Evolutionary conservation across 2,329 filamentous ascomycete genomes (phyloP).

Genomic region (Endothia cerciana): DNA sequence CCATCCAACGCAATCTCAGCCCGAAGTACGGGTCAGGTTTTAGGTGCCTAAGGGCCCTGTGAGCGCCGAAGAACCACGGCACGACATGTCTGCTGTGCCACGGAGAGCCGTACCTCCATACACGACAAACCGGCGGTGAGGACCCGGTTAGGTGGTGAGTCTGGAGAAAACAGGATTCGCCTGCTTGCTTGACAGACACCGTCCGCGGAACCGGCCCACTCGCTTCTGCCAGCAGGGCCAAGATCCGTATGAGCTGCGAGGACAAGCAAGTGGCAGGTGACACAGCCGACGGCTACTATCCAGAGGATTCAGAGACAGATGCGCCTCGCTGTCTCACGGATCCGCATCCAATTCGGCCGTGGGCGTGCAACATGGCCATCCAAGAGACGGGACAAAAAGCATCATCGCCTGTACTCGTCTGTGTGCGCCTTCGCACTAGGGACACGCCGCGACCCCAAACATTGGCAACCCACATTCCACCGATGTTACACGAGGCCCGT

Average conservation of each 20-base stretch:
- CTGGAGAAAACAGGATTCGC: conserved; percentile 16
- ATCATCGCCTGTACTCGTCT: neutral
- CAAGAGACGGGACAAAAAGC: neutral
- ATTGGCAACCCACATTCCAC: neutral
- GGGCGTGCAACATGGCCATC: neutral
- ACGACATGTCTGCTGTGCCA: conserved; percentile 28
- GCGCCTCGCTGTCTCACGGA: conserved; percentile 18
- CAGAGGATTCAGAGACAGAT: conserved; percentile 5
- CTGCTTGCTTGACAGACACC: conserved; percentile 17
- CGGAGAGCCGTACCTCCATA: conserved; percentile 20
- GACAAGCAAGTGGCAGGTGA: conserved; percentile 10
- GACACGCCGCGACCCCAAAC: neutral
- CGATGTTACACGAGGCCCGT: conserved; percentile 6
- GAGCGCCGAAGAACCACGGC: conserved; percentile 20
- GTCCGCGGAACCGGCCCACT: conserved; percentile 17
- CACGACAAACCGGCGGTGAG: conserved; percentile 29
- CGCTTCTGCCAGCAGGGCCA: conserved; percentile 7
- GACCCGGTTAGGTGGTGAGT: conserved; percentile 11
- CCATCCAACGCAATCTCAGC: conserved; percentile 22
- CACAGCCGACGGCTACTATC: neutral
- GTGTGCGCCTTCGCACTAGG: neutral
- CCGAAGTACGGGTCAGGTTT: conserved; percentile 18
- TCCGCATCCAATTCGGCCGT: conserved; percentile 25
- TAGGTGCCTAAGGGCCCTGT: too few species aligned
- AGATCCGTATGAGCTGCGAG: conserved; percentile 14